Percentiles rank a stretch among this genome's conserved stretches.
Conservation (phyloP, 2,329 filamentous ascomycete genomes). For the Juglanconis sp. region DNA sequence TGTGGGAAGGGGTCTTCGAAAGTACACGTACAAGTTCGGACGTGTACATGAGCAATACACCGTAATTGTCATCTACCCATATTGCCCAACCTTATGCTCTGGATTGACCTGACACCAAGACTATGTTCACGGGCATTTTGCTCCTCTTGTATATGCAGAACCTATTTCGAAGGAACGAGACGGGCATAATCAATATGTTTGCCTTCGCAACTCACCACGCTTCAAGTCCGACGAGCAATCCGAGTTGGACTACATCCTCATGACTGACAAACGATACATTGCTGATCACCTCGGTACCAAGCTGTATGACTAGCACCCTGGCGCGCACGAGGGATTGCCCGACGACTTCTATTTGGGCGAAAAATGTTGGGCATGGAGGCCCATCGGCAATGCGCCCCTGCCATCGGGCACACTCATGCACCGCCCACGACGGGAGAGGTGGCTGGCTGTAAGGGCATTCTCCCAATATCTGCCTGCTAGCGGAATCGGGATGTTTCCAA, state of each 20-base stretch:
- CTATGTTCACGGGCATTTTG: no score
- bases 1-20: no score
- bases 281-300: slow-evolving; percentile 23
- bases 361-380: slow-evolving; percentile 21
- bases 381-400: slow-evolving; percentile 2
- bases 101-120: no score
- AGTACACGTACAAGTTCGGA: no score
- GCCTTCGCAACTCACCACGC: slow-evolving; percentile 20
- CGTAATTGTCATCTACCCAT: no score
- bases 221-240: slow-evolving; percentile 25
- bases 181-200: no score
- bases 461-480: slow-evolving; percentile 26
- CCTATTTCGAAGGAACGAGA: no score
- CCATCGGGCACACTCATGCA: slow-evolving; percentile 15
- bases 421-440: slow-evolving; percentile 22
- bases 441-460: slow-evolving; percentile 21
- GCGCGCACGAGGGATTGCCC: background rate
- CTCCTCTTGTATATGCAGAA: no score
- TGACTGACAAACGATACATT: slow-evolving; percentile 25
- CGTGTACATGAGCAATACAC: no score
- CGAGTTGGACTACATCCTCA: slow-evolving; percentile 28
- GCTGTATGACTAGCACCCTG: background rate
- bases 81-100: no score
- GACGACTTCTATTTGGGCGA: slow-evolving; percentile 16
- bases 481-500: background rate